phyloP scores from a whole-genome alignment of 768 basidiomycete genomes.

The Rhizopogon roseolus region DNA sequence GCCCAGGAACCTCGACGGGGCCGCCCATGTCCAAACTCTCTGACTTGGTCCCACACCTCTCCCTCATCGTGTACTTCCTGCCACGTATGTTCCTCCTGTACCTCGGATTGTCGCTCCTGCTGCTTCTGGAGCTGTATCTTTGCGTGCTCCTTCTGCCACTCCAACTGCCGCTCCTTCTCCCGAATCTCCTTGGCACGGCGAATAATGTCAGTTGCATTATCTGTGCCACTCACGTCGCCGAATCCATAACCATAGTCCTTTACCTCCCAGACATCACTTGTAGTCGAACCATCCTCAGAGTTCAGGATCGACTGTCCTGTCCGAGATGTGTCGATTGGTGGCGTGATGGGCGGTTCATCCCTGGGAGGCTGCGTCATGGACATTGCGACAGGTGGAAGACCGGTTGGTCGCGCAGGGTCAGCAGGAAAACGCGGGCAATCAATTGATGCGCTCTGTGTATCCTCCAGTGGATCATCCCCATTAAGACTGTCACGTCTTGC shows the following conservation, averaged over 20 bases:
- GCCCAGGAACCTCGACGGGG: slow-evolving; percentile 30
- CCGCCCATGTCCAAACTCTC: slow-evolving; percentile 16
- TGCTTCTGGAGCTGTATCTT: slow-evolving; percentile 12
- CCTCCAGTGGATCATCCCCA: background rate
- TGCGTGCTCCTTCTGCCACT: slow-evolving; percentile 10
- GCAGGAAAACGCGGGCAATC: background rate
- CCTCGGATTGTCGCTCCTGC: slow-evolving; percentile 7
- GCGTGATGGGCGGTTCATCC: background rate
- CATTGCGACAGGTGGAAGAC: background rate
- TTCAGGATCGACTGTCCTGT: slow-evolving; percentile 5
- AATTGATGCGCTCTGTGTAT: background rate
- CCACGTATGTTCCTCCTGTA: slow-evolving; percentile 12
- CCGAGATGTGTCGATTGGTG: background rate
- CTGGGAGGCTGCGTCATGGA: background rate
- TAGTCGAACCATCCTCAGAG: slow-evolving; percentile 11
- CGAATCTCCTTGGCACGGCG: slow-evolving; percentile 27
- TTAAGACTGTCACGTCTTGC: slow-evolving; percentile 6
- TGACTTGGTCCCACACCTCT: slow-evolving; percentile 18
- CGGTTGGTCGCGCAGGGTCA: background rate
- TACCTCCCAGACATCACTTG: slow-evolving; percentile 45
- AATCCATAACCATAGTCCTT: slow-evolving; percentile 64
- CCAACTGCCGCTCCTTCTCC: slow-evolving; percentile 14
- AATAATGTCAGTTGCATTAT: slow-evolving; percentile 24
- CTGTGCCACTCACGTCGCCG: slow-evolving; percentile 38
- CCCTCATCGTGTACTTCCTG: slow-evolving; percentile 19